Evolutionary conservation across 2,329 filamentous ascomycete species (phyloP), one percentile per base, ranked within the genome.

Genomic region (Fonsecaea erecta): DNA sequence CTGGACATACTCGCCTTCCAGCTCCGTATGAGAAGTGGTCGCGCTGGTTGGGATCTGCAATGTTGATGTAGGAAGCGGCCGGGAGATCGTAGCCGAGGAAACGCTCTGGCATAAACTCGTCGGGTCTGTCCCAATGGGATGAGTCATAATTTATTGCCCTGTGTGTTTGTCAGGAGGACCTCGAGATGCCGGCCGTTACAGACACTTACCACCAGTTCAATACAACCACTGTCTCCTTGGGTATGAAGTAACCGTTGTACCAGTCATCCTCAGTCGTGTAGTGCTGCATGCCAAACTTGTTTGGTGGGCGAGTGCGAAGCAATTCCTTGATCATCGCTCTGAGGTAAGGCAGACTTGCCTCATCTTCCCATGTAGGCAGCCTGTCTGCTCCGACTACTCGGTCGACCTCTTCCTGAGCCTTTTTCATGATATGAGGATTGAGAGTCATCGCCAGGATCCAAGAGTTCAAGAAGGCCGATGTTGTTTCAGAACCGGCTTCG

Each of bases 291-390:
- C 72, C 71, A 51, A 84, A 72, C 0, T 82, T 81, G 12, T 77
- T 79, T 2, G 84, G 73, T 3, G 82, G 82, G 30, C 74, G 74
- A 77, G 78, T 82, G 24, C 71, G 53, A 16, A 73, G 65, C 40
- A 66, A 62, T 65, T 73, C 66, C 46, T 62, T 65, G 48, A 68
- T 78, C 35, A 67, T 77, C 1, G 82, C 82, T 21, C 80, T 77
- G 34, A 86, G 72, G 69, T 87, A 88, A 0, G 84, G 84, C 24
- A 88, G 71, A 2, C 76, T 73, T 0, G 77, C 73, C 24, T 78
- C 77, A 69, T 87, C 84, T 34, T 81, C 78, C 72, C 80, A 82
- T 18, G 72, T 74, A 0, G 85, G 85, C 11, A 80, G 77, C 1
- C 85, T 77, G 14, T 77, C 62, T 0, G 74, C 70, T 3, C 85